phyloP scores from a whole-genome alignment of 805 yeast species.

The Candida silvicultrix region DNA sequence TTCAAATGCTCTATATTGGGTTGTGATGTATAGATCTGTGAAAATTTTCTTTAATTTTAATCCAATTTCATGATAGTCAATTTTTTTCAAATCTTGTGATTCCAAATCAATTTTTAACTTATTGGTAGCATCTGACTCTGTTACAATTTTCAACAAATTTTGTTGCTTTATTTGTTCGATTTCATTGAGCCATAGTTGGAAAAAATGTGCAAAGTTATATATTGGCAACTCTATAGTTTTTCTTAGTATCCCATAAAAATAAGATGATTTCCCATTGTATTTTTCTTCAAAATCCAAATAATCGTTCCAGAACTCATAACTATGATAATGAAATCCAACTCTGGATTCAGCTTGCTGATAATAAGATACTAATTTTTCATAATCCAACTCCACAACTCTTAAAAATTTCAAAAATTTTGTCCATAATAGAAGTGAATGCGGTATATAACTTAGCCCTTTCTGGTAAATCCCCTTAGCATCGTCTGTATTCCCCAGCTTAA shows the following conservation, averaged over 20 bases:
- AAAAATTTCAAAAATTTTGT: slow-evolving; percentile 37
- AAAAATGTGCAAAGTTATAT: slow-evolving; percentile 45
- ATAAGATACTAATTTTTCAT: slow-evolving; percentile 25
- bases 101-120: slow-evolving; percentile 12
- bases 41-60: slow-evolving; percentile 38
- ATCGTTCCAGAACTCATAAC: slow-evolving; percentile 43
- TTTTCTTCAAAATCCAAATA: slow-evolving; percentile 40
- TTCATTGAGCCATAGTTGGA: slow-evolving; percentile 31
- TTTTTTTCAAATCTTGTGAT: slow-evolving; percentile 2
- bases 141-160: slow-evolving; percentile 9
- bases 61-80: slow-evolving; percentile 23
- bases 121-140: slow-evolving; percentile 14
- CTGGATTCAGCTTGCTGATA: slow-evolving; percentile 42
- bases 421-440: slow-evolving; percentile 48
- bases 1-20: slow-evolving; percentile 46
- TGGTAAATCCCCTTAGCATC: slow-evolving; percentile 31
- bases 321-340: slow-evolving; percentile 48
- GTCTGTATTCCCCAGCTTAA: slow-evolving; percentile 35
- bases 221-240: slow-evolving; percentile 48
- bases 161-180: slow-evolving; percentile 11
- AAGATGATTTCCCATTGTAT: slow-evolving; percentile 22
- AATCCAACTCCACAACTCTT: slow-evolving; percentile 20
- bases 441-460: slow-evolving; percentile 32
- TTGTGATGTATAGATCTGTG: slow-evolving; percentile 47
- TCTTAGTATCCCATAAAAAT: slow-evolving; percentile 32